phyloP scores from a whole-genome alignment of 495 filamentous ascomycete species.

The Hypoxylon subgilvum region DNA sequence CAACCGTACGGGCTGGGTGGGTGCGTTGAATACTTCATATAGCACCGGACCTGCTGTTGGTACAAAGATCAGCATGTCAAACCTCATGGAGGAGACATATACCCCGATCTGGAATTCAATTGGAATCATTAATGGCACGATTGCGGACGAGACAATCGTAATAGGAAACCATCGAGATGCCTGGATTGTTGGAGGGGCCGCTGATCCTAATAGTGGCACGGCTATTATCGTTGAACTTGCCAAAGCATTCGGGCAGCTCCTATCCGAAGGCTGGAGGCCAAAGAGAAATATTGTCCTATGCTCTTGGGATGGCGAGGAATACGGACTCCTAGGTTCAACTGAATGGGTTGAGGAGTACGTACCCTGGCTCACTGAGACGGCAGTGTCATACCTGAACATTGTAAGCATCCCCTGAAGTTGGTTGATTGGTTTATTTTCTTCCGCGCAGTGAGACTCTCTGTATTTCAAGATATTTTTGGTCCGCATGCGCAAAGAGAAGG shows the following conservation, averaged over 20 bases:
- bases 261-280: conserved; percentile 78
- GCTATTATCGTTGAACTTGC: conserved; percentile 83
- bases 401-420: conserved; percentile 7
- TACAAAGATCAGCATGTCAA: conserved; percentile 73
- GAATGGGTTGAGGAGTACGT: conserved; percentile 90
- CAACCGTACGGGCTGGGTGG: conserved; percentile 71
- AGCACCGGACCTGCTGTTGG: conserved; percentile 81
- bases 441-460: too few relatives aligned
- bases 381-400: conserved; percentile 85
- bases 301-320: conserved; percentile 89
- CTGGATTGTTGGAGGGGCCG: conserved; percentile 81
- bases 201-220: conserved; percentile 79
- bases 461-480: too few relatives aligned
- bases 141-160: conserved; percentile 76
- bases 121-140: conserved; percentile 81
- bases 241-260: conserved; percentile 75
- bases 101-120: conserved; percentile 89
- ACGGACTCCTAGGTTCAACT: conserved; percentile 80
- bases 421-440: too few relatives aligned
- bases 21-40: conserved; percentile 77
- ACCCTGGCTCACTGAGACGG: conserved; percentile 74
- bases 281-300: conserved; percentile 83
- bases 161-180: conserved; percentile 90
- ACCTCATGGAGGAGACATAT: conserved; percentile 79
- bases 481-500: too few relatives aligned